Conservation (phyloP, 2,329 filamentous ascomycete species). For the Botrytis sinoallii region DNA sequence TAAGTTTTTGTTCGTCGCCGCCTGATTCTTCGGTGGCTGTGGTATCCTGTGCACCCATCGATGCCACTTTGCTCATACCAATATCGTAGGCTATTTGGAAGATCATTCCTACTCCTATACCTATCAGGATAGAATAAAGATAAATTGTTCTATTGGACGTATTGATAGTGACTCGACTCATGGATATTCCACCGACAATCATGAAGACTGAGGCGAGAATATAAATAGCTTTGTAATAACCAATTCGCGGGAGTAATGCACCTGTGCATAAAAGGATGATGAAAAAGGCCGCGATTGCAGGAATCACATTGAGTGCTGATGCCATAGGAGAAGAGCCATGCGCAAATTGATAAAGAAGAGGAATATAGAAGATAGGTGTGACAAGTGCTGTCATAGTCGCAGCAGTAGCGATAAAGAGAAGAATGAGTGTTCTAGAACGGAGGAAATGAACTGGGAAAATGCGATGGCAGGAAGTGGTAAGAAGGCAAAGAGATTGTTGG, state of each 20-base stretch:
- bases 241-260: background rate
- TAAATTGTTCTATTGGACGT: background rate
- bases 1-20: background rate
- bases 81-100: background rate
- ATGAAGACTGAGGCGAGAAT: background rate
- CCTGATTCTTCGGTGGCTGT: background rate
- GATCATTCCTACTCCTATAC: background rate
- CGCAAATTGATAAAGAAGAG: background rate
- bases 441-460: background rate
- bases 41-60: background rate
- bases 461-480: background rate
- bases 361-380: background rate
- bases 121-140: background rate
- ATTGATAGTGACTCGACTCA: background rate
- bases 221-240: background rate
- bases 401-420: background rate
- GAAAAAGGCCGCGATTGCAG: background rate
- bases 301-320: background rate
- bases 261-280: background rate
- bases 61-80: background rate
- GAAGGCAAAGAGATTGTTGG: background rate
- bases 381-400: background rate
- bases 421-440: background rate
- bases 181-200: background rate
- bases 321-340: background rate